Base-by-base conservation (phyloP, 768 basidiomycete genomes). In the Leucocoprinus leucothites region DNA sequence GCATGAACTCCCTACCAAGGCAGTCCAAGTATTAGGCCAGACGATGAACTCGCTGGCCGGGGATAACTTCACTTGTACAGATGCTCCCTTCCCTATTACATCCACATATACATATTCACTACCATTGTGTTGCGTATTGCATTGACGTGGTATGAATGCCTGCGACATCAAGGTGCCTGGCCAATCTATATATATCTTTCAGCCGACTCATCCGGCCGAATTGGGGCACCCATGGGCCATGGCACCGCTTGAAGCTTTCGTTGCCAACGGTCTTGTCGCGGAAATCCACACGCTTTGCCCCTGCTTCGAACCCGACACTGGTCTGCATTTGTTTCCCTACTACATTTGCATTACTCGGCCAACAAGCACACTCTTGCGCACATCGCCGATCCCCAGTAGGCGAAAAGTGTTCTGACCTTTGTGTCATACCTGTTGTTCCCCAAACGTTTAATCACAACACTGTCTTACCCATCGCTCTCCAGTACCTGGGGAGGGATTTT, bases 101-200 rank as follows among this genome's bases (percentile, higher is more conserved):
- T 79, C 82, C 0, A 89, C 89, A 0, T 92, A 84, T 64, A 76
- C 78, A 5, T 93, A 67, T 76, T 82, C 60, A 67, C 74, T 11
- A 66, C 70, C 9, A 82, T 80, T 11, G 92, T 94, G 62, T 62
- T 85, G 5, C 60, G 70, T 1, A 85, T 81, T 0, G 91, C 91
- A 0, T 61, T 85, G 41, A 65, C 72, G 4, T 95, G 92, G 92
- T 90, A 87, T 61, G 74, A 85, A 41, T 77, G 81, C 45, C 74
- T 93, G 26, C 68, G 87, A 43, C 65, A 68, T 24, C 79, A 83
- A 57, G 63, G 63, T 41, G 65, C 63, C 60, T 60, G 57, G 53
- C 60, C 31, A 63, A 74, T 58, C 75, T 76, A 1, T 80, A 73
- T 58, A 70, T 78, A 47, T 67, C 82, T 1, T 65, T 40, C 9